Evolutionary conservation across 768 basidiomycete genomes (phyloP).

Genomic region (Lactifluus volemus): DNA sequence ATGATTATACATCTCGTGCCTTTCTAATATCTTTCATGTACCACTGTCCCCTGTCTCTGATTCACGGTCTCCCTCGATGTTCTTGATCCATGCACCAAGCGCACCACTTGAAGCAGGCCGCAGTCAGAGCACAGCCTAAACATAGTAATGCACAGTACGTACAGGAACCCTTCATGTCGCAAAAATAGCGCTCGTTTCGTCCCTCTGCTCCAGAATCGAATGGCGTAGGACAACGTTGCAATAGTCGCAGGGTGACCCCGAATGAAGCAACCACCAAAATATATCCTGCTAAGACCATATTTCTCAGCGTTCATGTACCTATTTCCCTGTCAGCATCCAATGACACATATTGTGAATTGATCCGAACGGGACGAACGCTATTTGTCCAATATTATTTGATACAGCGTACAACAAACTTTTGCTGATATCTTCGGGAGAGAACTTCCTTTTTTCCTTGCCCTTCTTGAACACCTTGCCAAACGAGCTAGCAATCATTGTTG

Average conservation of each 20-base stretch:
- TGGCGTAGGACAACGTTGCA: conserved; percentile 95
- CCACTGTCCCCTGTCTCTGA: conserved; percentile 11
- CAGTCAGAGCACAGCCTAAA: background rate
- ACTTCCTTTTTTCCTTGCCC: conserved; percentile 65
- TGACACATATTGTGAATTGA: background rate
- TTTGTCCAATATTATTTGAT: conserved; percentile 99
- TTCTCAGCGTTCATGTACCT: conserved; percentile 99
- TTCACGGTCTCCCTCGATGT: conserved; percentile 51
- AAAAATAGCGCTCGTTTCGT: conserved; percentile 94
- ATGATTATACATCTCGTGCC: background rate
- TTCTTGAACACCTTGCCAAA: conserved; percentile 99
- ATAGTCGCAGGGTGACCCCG: conserved; percentile 97
- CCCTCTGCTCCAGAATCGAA: conserved; percentile 98
- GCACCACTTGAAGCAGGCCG: conserved; percentile 51
- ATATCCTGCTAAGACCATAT: conserved; percentile 92
- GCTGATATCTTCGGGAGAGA: conserved; percentile 89
- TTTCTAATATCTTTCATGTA: background rate
- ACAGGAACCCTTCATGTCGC: conserved; percentile 97
- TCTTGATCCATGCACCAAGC: conserved; percentile 97
- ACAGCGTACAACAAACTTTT: conserved; percentile 91
- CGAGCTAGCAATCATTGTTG: conserved; percentile 94
- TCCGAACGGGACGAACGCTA: conserved; percentile 66
- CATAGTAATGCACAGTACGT: conserved; percentile 30
- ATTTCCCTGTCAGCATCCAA: conserved; percentile 15
- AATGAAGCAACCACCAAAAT: conserved; percentile 99